Evolutionary conservation across 192 early-diverging fungal species (phyloP), one percentile per base, ranked within the genome.

Genomic region (Spizellomyces sp.): DNA sequence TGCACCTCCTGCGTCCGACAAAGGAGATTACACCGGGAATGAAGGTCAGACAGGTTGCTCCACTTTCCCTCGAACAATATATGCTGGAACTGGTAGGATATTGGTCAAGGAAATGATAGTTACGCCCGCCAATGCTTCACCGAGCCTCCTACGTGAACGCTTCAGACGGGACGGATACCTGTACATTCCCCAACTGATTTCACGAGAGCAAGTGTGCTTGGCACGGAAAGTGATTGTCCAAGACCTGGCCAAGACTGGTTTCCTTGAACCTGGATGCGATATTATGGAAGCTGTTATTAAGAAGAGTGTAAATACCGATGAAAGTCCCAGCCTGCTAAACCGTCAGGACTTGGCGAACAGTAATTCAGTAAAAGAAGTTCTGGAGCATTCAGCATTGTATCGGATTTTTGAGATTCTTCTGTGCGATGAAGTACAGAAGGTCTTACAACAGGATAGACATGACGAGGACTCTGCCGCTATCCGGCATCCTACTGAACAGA

Each of bases 341-440:
- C 55, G 74, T 19, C 70, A 74, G 44, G 71, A 80, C n/a, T 47
- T 80, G 27, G 74, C 74, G 15, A 63, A 44, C 36, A 56, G 50
- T 14, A 21, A 43, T 22, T 22, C 22, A 7, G 57, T 77, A n/a
- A 55, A 43, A 12, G 9, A 10, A 10, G 69, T 73, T 15, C 61
- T 76, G 19, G 75, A 71, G 48, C 77, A 82, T 66, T 41, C n/a
- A 45, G 69, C 59, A 45, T 45, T 82, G 21, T 21, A 48, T 12
- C 27, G 66, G 4, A 41, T 79, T 7, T 19, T 76, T n/a, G 62
- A 74, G 43, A 45, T 21, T 27, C 12, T 80, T 42, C 66, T 79
- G 8, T 27, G 62, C 6, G 22, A 56, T 12, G 12, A 12, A 48
- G 9, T 55, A 12, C 48, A 41, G 15, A 14, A 56, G 17, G 10